phyloP scores from a whole-genome alignment of 495 filamentous ascomycete genomes.

The Neurospora sp. region DNA sequence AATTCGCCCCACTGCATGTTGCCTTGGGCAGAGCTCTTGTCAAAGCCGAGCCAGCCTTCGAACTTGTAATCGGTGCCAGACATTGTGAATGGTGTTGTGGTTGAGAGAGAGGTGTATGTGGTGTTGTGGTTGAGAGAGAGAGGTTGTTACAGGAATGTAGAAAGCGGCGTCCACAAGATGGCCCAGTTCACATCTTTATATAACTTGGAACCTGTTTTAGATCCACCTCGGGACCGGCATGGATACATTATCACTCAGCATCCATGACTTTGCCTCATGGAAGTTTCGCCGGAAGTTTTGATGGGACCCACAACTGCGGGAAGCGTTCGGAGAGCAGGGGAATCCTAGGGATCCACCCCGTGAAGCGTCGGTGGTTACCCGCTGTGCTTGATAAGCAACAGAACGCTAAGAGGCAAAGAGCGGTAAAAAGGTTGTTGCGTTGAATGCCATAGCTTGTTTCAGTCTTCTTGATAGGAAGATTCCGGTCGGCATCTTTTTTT shows the following conservation, averaged over 20 bases:
- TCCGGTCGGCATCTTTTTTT: neutral
- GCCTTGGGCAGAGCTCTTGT: slow-evolving; percentile 46
- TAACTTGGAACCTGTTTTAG: neutral
- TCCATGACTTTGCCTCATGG: neutral
- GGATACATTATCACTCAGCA: neutral
- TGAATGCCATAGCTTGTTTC: neutral
- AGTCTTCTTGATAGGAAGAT: neutral
- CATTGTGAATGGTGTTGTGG: slow-evolving; percentile 7
- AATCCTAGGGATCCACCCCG: neutral
- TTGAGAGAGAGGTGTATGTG: neutral
- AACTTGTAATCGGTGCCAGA: slow-evolving; percentile 42
- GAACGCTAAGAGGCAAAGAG: neutral
- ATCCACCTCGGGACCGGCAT: neutral
- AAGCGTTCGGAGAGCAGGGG: neutral
- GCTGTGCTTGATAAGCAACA: neutral
- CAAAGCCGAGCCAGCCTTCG: slow-evolving; percentile 70
- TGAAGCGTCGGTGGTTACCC: neutral
- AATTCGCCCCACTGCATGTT: slow-evolving; percentile 65
- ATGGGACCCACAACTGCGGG: neutral
- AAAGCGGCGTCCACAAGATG: neutral
- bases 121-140: neutral
- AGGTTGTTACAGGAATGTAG: neutral
- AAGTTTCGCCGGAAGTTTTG: neutral
- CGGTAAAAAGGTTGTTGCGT: neutral
- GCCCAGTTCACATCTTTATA: neutral